Evolutionary conservation across 768 basidiomycete species (phyloP).

Genomic region (Naganishia friedmannii): DNA sequence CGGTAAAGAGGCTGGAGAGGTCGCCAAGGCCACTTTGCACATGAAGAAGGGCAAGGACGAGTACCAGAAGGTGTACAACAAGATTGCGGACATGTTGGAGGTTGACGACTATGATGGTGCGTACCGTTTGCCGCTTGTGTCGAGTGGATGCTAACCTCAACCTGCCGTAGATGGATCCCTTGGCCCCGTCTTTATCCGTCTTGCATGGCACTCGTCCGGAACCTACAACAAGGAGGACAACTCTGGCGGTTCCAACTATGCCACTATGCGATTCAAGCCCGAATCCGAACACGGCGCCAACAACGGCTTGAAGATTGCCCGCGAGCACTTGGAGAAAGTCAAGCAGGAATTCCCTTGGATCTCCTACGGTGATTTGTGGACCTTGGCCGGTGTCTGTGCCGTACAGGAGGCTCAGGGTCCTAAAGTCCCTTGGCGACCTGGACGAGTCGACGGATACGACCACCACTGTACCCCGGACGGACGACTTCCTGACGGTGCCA

Average conservation of each 20-base stretch:
- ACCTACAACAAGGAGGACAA: conserved; percentile 72
- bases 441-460: conserved; percentile 80
- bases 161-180: conserved; percentile 45
- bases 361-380: conserved; percentile 94
- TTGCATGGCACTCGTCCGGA: conserved; percentile 92
- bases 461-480: conserved; percentile 56
- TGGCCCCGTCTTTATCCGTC: conserved; percentile 78
- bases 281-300: conserved; percentile 67
- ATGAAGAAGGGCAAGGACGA: conserved; percentile 76
- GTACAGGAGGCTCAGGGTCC: conserved; percentile 90
- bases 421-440: conserved; percentile 87
- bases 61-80: conserved; percentile 95
- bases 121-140: conserved; percentile 32
- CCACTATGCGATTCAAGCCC: conserved; percentile 95
- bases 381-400: conserved; percentile 86
- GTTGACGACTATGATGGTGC: conserved; percentile 78
- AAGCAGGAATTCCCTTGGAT: conserved; percentile 90
- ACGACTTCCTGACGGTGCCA: conserved; percentile 64
- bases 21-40: conserved; percentile 51
- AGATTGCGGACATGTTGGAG: conserved; percentile 72
- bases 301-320: conserved; percentile 63
- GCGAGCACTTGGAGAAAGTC: conserved; percentile 76
- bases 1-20: conserved; percentile 63
- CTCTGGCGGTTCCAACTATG: conserved; percentile 69
- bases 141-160: not conserved